Percentiles rank a stretch among this genome's conserved stretches.
Evolutionary conservation across 805 yeast species (phyloP).

Genomic region (Zygoascus tannicola): DNA sequence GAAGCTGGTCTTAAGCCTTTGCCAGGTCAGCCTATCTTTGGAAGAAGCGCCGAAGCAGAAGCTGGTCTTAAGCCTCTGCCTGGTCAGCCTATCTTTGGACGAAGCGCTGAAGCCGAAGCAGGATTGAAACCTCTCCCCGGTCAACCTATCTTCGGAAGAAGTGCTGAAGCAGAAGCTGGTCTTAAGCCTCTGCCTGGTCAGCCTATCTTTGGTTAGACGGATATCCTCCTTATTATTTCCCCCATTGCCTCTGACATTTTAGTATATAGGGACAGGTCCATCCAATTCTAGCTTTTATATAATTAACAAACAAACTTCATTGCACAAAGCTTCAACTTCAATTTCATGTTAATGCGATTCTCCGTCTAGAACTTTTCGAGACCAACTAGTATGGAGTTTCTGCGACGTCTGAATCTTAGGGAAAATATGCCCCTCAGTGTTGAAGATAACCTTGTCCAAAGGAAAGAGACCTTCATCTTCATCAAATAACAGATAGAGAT

Average conservation of each 20-base stretch:
- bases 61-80: slow-evolving; percentile 1
- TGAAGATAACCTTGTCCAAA: slow-evolving; percentile 62
- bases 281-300: too few relatives aligned
- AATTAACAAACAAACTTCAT: too few relatives aligned
- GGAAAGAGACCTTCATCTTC: slow-evolving; percentile 51
- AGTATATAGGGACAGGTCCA: too few relatives aligned
- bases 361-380: too few relatives aligned
- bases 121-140: slow-evolving; percentile 1
- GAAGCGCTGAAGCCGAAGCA: slow-evolving; percentile 8
- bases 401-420: slow-evolving; percentile 55
- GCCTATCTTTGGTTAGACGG: slow-evolving; percentile 4
- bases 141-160: slow-evolving; percentile 5
- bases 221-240: too few relatives aligned
- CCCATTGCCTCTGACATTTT: too few relatives aligned
- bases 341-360: too few relatives aligned
- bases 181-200: slow-evolving; percentile 1
- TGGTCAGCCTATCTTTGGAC: slow-evolving; percentile 6
- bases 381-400: slow-evolving; percentile 55
- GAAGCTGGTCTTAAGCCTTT: slow-evolving; percentile 3
- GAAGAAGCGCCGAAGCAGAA: slow-evolving; percentile 8
- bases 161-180: slow-evolving; percentile 5
- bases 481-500: slow-evolving; percentile 70
- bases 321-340: too few relatives aligned
- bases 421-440: slow-evolving; percentile 90
- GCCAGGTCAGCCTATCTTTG: neutral